phyloP scores from a whole-genome alignment of 2,329 filamentous ascomycete genomes.

The Botryotinia calthae region DNA sequence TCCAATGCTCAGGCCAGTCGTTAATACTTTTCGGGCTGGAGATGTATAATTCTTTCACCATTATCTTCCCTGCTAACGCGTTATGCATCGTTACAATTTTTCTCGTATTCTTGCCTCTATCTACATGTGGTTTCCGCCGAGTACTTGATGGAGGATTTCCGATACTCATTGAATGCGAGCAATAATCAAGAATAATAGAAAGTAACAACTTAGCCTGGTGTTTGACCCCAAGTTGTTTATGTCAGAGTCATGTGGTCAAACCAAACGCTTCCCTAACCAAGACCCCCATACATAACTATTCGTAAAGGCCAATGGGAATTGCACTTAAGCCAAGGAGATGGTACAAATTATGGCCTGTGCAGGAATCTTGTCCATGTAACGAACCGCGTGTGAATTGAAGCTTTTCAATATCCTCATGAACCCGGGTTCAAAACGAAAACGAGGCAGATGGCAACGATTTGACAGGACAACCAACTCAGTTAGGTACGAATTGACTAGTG shows the following conservation, averaged over 20 bases:
- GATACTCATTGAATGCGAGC: neutral
- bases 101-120: neutral
- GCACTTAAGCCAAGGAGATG: no score
- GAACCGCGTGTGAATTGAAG: no score
- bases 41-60: neutral
- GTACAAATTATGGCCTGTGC: no score
- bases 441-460: neutral
- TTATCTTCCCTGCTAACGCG: neutral
- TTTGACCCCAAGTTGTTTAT: neutral
- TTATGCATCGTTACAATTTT: neutral
- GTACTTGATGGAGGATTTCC: neutral
- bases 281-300: neutral
- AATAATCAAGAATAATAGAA: neutral
- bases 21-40: no score
- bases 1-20: no score
- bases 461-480: neutral
- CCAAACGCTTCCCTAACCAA: no score
- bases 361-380: no score
- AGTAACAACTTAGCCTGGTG: no score
- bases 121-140: neutral
- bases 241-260: no score
- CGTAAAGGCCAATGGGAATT: neutral
- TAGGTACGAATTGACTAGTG: neutral
- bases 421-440: neutral
- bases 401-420: neutral